These are phyloP conservation scores for Fusarium pseudonygamai DNA, from an alignment of 2,329 filamentous ascomycete genomes.

Conservation along the genomic window DNA sequence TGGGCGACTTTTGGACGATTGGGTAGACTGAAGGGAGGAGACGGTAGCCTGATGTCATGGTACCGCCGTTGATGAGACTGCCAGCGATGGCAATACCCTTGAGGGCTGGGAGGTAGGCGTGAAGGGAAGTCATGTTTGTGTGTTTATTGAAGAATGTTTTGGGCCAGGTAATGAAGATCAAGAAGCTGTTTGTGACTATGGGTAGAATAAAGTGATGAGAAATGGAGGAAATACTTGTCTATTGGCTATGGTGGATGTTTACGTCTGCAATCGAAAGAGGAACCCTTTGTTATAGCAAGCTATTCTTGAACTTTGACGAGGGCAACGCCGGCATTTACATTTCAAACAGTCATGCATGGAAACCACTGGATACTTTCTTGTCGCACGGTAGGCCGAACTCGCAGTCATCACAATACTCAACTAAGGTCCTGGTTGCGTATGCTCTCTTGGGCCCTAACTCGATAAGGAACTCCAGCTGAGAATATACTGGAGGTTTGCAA, in stretches of 20 bases:
- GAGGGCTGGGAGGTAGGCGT: conserved; percentile 10
- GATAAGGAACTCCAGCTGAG: not conserved
- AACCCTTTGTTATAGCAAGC: not conserved
- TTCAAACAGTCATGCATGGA: not conserved
- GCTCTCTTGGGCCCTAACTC: not conserved
- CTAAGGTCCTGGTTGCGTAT: no score
- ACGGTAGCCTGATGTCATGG: conserved; percentile 32
- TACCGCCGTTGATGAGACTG: conserved; percentile 31
- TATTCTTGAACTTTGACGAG: accelerated
- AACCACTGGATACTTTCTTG: not conserved
- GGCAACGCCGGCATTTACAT: not conserved
- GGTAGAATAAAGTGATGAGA: not conserved
- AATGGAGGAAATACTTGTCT: no score
- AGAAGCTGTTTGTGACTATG: not conserved
- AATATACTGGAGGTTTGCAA: not conserved
- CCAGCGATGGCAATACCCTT: conserved; percentile 28
- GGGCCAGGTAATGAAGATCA: accelerated
- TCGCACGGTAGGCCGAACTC: not conserved
- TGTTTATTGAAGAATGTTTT: no score
- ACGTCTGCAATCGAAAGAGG: not conserved
- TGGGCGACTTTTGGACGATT: conserved; percentile 13
- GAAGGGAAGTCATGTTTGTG: not conserved
- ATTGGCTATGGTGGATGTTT: accelerated
- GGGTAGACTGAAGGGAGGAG: conserved; percentile 29
- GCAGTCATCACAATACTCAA: not conserved